phyloP scores from a whole-genome alignment of 1,139 yeast species.

The Spathaspora sp. region DNA sequence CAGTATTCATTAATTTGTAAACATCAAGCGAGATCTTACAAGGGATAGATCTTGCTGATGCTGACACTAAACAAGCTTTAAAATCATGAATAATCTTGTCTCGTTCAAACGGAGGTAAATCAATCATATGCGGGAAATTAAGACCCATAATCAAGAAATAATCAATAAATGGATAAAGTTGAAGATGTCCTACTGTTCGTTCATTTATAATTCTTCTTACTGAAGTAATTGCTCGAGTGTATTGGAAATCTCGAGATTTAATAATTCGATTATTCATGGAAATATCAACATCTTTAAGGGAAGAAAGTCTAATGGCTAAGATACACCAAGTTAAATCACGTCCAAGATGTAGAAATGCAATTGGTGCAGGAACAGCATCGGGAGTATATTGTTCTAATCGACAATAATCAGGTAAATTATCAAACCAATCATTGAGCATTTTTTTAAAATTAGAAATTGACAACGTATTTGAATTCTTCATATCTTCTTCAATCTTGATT shows the following conservation, averaged over 20 bases:
- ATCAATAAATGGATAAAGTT: conserved; percentile 20
- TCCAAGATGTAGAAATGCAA: conserved; percentile 17
- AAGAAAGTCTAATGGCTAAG: conserved; percentile 19
- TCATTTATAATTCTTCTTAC: conserved; percentile 15
- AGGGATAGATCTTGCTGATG: conserved; percentile 15
- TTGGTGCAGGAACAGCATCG: conserved; percentile 15
- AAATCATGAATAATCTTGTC: conserved; percentile 14
- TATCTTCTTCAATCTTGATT: background rate
- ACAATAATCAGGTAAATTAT: conserved; percentile 18
- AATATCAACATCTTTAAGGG: conserved; percentile 12
- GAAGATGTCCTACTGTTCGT: conserved; percentile 11
- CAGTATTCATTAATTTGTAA: conserved; percentile 16
- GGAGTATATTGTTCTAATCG: conserved; percentile 10
- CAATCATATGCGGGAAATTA: conserved; percentile 23
- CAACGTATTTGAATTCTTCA: conserved; percentile 12
- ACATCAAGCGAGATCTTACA: conserved; percentile 19
- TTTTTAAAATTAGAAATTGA: conserved; percentile 18
- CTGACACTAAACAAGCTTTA: conserved; percentile 12
- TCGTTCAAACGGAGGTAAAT: conserved; percentile 11
- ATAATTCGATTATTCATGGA: conserved; percentile 9
- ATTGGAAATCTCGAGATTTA: conserved; percentile 16
- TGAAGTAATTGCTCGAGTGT: conserved; percentile 16
- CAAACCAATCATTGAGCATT: conserved; percentile 14
- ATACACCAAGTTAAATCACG: conserved; percentile 21
- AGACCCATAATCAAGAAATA: conserved; percentile 18